Evolutionary conservation across 257 asterid genomes (phyloP).

Genomic region (Penstemon eatonii): DNA sequence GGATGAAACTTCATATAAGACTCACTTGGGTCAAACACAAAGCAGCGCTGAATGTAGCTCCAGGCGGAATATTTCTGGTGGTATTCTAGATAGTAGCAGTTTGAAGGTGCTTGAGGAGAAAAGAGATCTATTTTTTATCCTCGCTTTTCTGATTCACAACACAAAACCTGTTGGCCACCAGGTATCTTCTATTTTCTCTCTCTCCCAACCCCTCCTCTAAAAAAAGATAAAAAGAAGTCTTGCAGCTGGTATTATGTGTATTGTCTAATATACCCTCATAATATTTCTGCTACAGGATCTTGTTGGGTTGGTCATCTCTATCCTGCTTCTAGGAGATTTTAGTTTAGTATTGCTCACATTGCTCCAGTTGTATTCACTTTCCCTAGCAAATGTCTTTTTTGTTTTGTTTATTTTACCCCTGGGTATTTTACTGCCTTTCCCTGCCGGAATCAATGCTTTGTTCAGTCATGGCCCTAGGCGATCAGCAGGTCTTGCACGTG

Average conservation of each 20-base stretch:
- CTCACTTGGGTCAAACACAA: slow-evolving; percentile 8
- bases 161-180: slow-evolving; percentile 97
- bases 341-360: slow-evolving; percentile 93
- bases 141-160: slow-evolving; percentile 86
- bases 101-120: slow-evolving; percentile 81
- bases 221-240: too few relatives aligned
- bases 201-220: not conserved
- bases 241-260: too few relatives aligned
- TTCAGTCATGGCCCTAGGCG: slow-evolving; percentile 96
- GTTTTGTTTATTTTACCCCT: slow-evolving; percentile 86
- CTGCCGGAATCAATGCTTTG: slow-evolving; percentile 96
- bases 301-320: slow-evolving; percentile 91
- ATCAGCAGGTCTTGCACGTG: slow-evolving; percentile 95
- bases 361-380: slow-evolving; percentile 94
- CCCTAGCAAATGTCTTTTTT: slow-evolving; percentile 78
- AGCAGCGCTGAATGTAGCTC: slow-evolving; percentile 43
- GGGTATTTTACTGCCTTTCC: slow-evolving; percentile 91
- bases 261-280: not conserved
- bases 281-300: slow-evolving; percentile 75
- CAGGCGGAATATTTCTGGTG: too few relatives aligned
- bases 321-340: slow-evolving; percentile 96
- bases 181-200: slow-evolving; percentile 41
- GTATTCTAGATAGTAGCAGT: slow-evolving; percentile 28
- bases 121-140: slow-evolving; percentile 66
- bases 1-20: too few relatives aligned